Evolutionary conservation across 2,329 filamentous ascomycete species (phyloP).

Genomic region (Phaeosphaeria sp.): DNA sequence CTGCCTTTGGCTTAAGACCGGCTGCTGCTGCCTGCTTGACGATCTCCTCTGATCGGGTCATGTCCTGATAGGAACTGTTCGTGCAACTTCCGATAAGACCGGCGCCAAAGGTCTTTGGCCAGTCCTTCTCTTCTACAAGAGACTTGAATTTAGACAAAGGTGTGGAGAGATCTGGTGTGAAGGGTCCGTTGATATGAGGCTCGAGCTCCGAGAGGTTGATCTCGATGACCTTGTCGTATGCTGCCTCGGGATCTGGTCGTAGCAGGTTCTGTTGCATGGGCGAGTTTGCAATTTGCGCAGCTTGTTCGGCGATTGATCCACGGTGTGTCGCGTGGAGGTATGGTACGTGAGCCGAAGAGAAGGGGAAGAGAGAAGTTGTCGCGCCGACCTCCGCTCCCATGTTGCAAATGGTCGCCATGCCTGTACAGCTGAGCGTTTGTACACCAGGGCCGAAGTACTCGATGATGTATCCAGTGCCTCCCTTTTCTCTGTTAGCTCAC

Average conservation of each 20-base stretch:
- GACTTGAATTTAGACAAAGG: constrained; percentile 90
- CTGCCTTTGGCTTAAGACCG: constrained; percentile 86
- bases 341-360: constrained; percentile 79
- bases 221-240: constrained; percentile 89
- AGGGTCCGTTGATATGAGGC: constrained; percentile 96
- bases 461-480: constrained; percentile 92
- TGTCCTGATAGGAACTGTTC: constrained; percentile 98
- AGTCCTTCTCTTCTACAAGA: constrained; percentile 81
- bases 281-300: constrained; percentile 66
- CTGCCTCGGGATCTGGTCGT: constrained; percentile 77
- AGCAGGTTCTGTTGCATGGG: constrained; percentile 70
- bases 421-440: constrained; percentile 86
- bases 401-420: constrained; percentile 86
- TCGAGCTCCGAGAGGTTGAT: constrained; percentile 91
- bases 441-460: constrained; percentile 94
- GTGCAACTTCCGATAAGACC: constrained; percentile 98
- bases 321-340: constrained; percentile 88
- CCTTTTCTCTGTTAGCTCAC: constrained; percentile 49
- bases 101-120: constrained; percentile 90
- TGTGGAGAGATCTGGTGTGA: constrained; percentile 93
- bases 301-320: constrained; percentile 71
- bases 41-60: constrained; percentile 92
- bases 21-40: constrained; percentile 89
- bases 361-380: constrained; percentile 96
- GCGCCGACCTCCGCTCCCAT: constrained; percentile 77